Evolutionary conservation across 164 flowering plant species (phyloP), one percentile per base, ranked within the genome.

Genomic region (Akebia trifoliata): DNA sequence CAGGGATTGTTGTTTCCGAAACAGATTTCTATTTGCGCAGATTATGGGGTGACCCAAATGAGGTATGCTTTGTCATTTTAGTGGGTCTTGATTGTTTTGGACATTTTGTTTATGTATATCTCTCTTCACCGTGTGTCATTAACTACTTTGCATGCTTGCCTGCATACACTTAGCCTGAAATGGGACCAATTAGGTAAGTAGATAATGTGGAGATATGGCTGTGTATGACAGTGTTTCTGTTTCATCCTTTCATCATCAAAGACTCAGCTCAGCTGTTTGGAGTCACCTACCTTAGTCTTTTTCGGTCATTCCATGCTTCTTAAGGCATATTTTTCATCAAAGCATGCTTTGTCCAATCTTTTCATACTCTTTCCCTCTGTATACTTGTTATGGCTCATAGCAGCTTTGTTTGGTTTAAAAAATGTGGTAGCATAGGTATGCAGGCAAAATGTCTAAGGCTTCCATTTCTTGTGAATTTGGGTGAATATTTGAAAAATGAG

Each of bases 21-120:
- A 60, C 87, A 38, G 97, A 90, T 73, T 72, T 87, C 14, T 78
- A 79, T 73, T 62, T 82, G 74, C 85, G 94, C 61, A 85, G 97
- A 76, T 78, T 90, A 64, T 90, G 97, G 97, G 97, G 97, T 54
- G 82, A 84, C 8, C 97, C 97, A 21, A 78, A 66, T 69, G 91
- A 85, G 93, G 97, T 90, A 78, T 60, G 62, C 8, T 18, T 10
- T 30, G 4, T 54, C 3, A 0, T 10, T 30, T 34, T 2, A 10
- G 5, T 1, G 21, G 1, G 1, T 31, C 15, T 6, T 39, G 22
- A 0, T 4, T 46, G 20, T 6, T 50, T 38, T 18, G 3, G 29
- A 7, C 14, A 3, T 44, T 31, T 43, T 51, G 6, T 25, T 37
- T 54, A 20, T n/a, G 7, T 26, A 24, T 0, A 12, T 37, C 18